Evolutionary conservation across 1,139 yeast species (phyloP).

Genomic region (Candida sp.): DNA sequence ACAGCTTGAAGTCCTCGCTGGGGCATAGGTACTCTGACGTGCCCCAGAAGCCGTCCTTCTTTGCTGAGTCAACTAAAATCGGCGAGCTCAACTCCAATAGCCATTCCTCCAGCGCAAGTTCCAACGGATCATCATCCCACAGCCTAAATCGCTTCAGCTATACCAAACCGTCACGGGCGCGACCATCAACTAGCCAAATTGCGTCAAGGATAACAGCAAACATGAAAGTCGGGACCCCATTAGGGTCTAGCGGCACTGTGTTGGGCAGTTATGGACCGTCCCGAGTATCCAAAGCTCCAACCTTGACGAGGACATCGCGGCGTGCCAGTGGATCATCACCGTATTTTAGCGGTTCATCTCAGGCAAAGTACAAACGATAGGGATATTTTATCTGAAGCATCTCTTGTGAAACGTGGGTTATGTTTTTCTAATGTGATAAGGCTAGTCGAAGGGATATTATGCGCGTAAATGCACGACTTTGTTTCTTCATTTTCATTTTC

Average conservation of each 20-base stretch:
- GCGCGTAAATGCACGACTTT: no score
- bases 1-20: neutral
- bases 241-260: slow-evolving; percentile 1
- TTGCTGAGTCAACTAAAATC: slow-evolving; percentile 19
- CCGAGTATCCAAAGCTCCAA: slow-evolving; percentile 11
- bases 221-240: slow-evolving; percentile 15
- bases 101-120: slow-evolving; percentile 6
- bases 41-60: slow-evolving; percentile 11
- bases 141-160: slow-evolving; percentile 3
- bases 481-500: no score
- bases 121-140: slow-evolving; percentile 10
- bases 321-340: slow-evolving; percentile 13
- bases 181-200: slow-evolving; percentile 15
- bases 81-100: slow-evolving; percentile 8
- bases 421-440: no score
- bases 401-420: no score
- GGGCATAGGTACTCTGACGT: neutral
- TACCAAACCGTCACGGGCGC: neutral
- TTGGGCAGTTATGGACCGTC: neutral
- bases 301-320: slow-evolving; percentile 11
- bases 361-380: neutral
- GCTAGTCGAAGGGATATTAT: no score
- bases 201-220: slow-evolving; percentile 19
- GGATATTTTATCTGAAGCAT: neutral
- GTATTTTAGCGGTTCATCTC: slow-evolving; percentile 8